Base-by-base conservation (phyloP, 306 rosid species). In the Amphicarpaea edgeworthii region DNA sequence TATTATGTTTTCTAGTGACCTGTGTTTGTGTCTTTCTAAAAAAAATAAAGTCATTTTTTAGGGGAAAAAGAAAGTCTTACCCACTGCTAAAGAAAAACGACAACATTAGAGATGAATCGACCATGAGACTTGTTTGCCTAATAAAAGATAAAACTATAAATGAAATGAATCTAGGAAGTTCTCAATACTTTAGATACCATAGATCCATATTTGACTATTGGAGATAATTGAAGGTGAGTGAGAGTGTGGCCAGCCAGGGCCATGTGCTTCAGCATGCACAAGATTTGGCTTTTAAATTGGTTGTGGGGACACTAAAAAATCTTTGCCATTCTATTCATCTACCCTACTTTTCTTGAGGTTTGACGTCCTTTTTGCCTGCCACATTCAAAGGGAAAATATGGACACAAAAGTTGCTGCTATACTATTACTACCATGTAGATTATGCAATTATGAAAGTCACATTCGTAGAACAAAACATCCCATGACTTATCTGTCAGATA, bases 251-350 rank as follows among this genome's bases (percentile, higher is more conserved):
- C 3, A 4, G 32, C 14, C 37, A 5, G 15, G 17, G 53, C 47
- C 79, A 73, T 70, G 81, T 83, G 87, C 79, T 17, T 66, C 59
- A 55, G 43, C 84, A 79, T 54, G 67, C 80, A 37, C 71, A 42
- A 75, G 72, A 59, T 74, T 74, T 51, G 58, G 70, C 71, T 59
- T 64, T 70, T 20, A 45, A 63, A 75, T 21, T 20, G 71, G 38
- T 74, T 47, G 78, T 79, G 76, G 86, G 83, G 86, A 70, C 86
- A 70, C 66, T 6, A 83, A 79, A 83, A 83, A 79, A 83, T 83
- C 81, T 79, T 70, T 75, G 75, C 68, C 61, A 83, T 83, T 43
- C 64, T 54, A 42, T 78, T 69, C 78, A 68, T 65, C 60, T 12
- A 59, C 11, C n/a, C 0, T 26, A 28, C 16, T 43, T 43, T 60